phyloP scores from a whole-genome alignment of 768 basidiomycete species.

The Pleurotus djamor region DNA sequence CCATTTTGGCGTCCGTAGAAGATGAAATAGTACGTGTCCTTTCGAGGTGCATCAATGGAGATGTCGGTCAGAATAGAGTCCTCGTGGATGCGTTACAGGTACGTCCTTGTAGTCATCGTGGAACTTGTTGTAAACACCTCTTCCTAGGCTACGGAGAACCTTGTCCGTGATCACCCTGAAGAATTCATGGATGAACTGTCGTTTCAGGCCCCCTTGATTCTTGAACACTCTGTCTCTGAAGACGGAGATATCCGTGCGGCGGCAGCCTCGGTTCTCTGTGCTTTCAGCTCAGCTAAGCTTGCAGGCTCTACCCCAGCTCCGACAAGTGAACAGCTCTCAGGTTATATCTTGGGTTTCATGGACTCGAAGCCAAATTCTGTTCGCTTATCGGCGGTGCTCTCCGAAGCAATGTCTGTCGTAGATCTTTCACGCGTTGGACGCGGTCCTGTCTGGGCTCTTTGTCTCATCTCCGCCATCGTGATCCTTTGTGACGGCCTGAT shows the following conservation, averaged over 20 bases:
- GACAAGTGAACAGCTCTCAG: conserved; percentile 19
- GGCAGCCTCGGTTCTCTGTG: conserved; percentile 56
- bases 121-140: neutral
- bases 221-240: conserved; percentile 25
- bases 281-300: conserved; percentile 46
- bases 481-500: conserved; percentile 41
- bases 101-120: neutral
- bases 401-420: conserved; percentile 21
- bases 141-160: conserved; percentile 28
- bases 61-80: conserved; percentile 26
- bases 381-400: conserved; percentile 17
- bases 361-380: conserved; percentile 8
- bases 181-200: conserved; percentile 48
- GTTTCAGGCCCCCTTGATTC: conserved; percentile 40
- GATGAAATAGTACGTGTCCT: conserved; percentile 31
- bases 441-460: conserved; percentile 41
- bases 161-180: conserved; percentile 37
- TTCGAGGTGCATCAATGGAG: conserved; percentile 27
- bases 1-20: conserved; percentile 29
- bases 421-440: conserved; percentile 15
- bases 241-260: conserved; percentile 36
- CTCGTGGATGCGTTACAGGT: conserved; percentile 32
- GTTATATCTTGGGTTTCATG: conserved; percentile 23
- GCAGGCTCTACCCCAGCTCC: conserved; percentile 4
- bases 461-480: conserved; percentile 43